Base-by-base conservation (phyloP, 805 yeast genomes). In the Schwanniomyces occidentalis region DNA sequence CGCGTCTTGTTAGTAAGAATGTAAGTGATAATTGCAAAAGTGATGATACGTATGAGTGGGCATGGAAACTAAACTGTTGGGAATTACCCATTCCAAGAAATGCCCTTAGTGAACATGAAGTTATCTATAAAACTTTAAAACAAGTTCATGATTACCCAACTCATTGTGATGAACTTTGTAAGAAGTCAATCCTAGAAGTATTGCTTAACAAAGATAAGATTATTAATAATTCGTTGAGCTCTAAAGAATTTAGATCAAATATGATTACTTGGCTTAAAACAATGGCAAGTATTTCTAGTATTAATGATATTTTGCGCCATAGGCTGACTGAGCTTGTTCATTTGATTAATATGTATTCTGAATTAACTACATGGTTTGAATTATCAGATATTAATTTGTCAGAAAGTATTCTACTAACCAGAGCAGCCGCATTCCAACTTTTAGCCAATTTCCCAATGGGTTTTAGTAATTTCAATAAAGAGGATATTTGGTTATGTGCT, bases 1-100 rank as follows among this genome's bases (percentile, higher is more conserved):
- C 90, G 0, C 67, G 64, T 21, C 43, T 76, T n/a, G 55, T 71
- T 6, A 56, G 61, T 24, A 56, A 59, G 7, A 45, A 42, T n/a
- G 20, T 43, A 3, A 27, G 35, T 17, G 20, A 30, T 9, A 19
- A 16, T 8, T 13, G 8, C 6, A 30, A 33, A 13, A 32, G 26
- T 10, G 30, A 20, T 4, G 54, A 55, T 16, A 38, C 58, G 1
- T 84, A 72, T 51, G 78, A 75, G 38, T 80, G 88, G 77, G 75
- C 80, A 1, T 82, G 96, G 88, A 84, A 84, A 49, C 57, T 90
- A 25, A 75, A 73, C 27, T 75, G 76, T 32, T 90, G 97, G 97
- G 83, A 82, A 35, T 41, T 85, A 1, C 86, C 95, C 0, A 41
- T 52, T 0, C 69, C 80, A 1, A 52, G 49, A 2, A 44, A 39